Evolutionary conservation across 179 eudicot genomes (phyloP).

Genomic region (Gypsophila paniculata): DNA sequence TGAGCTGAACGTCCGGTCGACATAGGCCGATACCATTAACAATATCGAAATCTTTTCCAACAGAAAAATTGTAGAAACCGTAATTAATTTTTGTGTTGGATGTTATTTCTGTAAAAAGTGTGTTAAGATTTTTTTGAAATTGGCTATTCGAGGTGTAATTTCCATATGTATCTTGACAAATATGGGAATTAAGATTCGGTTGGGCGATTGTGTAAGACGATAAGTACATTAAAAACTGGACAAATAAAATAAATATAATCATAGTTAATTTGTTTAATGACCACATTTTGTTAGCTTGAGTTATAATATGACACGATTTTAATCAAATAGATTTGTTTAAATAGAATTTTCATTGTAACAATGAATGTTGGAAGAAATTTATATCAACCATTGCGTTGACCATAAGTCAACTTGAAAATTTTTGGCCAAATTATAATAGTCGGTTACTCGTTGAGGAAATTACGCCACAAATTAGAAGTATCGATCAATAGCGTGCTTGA

Average conservation of each 20-base stretch:
- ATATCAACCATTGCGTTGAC: too few species aligned
- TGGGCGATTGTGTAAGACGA: conserved; percentile 3
- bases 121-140: conserved; percentile 17
- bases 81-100: conserved; percentile 16
- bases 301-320: too few species aligned
- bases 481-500: too few species aligned
- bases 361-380: too few species aligned
- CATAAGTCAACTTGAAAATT: too few species aligned
- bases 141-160: conserved; percentile 21
- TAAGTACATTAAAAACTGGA: not conserved
- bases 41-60: conserved; percentile 1
- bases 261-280: not conserved
- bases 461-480: too few species aligned
- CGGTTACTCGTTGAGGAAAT: too few species aligned
- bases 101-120: conserved; percentile 24
- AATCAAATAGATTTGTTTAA: too few species aligned
- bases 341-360: too few species aligned
- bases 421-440: too few species aligned
- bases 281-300: too few species aligned
- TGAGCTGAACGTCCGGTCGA: not conserved
- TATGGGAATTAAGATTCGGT: conserved; percentile 1
- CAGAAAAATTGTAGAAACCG: conserved; percentile 24
- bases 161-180: conserved; percentile 32
- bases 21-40: conserved; percentile 32
- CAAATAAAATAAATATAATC: not conserved